Base-by-base conservation (phyloP, 257 asterid genomes). In the Scutellaria baicalensis region DNA sequence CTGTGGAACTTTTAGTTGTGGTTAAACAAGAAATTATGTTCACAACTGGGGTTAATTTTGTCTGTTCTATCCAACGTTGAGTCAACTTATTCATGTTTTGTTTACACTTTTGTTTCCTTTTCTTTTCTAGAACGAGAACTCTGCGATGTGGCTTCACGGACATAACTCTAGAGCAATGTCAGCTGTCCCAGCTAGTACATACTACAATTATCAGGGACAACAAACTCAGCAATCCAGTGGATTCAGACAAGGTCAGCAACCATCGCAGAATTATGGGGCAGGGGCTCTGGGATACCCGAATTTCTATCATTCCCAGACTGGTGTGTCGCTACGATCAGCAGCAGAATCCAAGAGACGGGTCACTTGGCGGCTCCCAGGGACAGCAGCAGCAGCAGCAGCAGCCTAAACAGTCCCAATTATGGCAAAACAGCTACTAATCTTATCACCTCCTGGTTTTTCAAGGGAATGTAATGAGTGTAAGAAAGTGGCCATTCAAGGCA, bases 131-230 rank as follows among this genome's bases (percentile, higher is more conserved):
- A 89, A 62, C 31, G 97, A 91, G 55, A 93, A 79, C 77, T 69
- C 91, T 1, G 89, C 84, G 6, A 78, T 88, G 96, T 91, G 96
- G 97, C 89, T 86, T 68, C 97, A 94, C 1, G 96, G 96, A 43
- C 82, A 77, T 21, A 89, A 93, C 59, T 86, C 97, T 2, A 80
- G 97, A 79, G 75, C 96, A n/a, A 75, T 85, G 81, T 76, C 97
- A 4, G 85, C 85, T 14, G 79, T 88, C 45, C 96, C 96, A 6
- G 84, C 88, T 6, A 88, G 74, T 87, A 79, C 90, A 20, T 88
- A 88, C 69, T 89, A 91, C 73, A 82, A 78, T 66, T 84, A 80
- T 67, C 96, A 86, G 83, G 91, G 85, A 40, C 97, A 86, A 68
- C 97, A 86, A 69, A 87, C 55, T 43, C 97, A 88, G 80, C 97